Conservation (phyloP, 139 green algal genomes). For the Chlorella sp. region DNA sequence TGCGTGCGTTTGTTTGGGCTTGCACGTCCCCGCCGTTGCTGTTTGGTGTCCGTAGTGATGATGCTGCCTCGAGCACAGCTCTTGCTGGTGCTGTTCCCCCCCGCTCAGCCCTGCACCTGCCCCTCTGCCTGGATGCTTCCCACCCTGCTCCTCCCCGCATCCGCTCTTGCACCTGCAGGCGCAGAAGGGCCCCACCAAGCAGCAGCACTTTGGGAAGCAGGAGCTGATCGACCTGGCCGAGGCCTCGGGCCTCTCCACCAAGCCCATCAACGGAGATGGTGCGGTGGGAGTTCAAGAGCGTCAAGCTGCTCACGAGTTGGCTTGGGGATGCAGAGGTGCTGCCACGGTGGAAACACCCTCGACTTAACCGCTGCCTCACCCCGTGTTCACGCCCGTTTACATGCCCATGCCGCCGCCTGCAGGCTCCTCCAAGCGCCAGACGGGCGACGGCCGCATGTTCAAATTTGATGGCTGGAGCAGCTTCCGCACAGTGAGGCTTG, state of each 20-base stretch:
- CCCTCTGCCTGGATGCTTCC: not conserved
- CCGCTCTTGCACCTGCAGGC: conserved; percentile 32
- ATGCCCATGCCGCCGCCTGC: not conserved
- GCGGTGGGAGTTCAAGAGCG: too few relatives aligned
- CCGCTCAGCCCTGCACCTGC: not conserved
- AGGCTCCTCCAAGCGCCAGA: not conserved
- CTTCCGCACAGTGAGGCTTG: conserved; percentile 7
- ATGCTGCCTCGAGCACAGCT: not conserved
- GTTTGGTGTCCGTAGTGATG: not conserved
- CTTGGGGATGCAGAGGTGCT: too few relatives aligned
- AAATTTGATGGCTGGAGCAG: conserved; percentile 10
- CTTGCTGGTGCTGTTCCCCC: not conserved
- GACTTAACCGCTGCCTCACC: too few relatives aligned
- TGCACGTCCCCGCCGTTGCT: not conserved
- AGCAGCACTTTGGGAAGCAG: conserved; percentile 56
- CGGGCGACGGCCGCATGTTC: not conserved
- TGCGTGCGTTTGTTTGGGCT: not conserved
- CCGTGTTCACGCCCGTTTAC: too few relatives aligned
- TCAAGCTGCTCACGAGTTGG: too few relatives aligned
- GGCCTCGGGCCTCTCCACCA: conserved; percentile 53
- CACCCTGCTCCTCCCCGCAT: too few relatives aligned
- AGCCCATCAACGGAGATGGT: conserved; percentile 47
- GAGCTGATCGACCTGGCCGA: conserved; percentile 66
- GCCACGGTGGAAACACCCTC: too few relatives aligned
- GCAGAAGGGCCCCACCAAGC: conserved; percentile 28